These are phyloP conservation scores for Hawksworthiomyces lignivorus DNA, from an alignment of 2,329 filamentous ascomycete species.

Conservation along the genomic window DNA sequence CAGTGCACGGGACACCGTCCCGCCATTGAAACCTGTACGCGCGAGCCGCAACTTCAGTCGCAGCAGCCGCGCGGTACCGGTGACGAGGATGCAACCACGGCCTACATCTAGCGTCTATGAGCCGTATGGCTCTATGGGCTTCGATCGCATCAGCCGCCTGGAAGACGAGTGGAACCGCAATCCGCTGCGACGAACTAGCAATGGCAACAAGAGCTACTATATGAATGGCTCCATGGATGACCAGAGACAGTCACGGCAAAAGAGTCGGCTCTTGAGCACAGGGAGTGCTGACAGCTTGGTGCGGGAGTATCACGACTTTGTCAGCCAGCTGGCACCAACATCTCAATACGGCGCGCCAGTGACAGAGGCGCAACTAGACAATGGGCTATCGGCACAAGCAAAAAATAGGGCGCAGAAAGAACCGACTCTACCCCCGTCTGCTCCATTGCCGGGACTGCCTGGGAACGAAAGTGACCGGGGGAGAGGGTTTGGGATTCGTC, in stretches of 20 bases:
- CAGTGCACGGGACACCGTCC: background rate
- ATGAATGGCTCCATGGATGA: no score
- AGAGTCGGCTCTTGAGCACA: background rate
- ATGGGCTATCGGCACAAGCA: background rate
- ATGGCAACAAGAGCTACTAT: constrained; percentile 5
- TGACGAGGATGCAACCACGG: background rate
- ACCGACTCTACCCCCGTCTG: background rate
- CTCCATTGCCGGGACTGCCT: constrained; percentile 1
- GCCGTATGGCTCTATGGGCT: constrained; percentile 1
- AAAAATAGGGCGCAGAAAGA: background rate
- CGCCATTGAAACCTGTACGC: background rate
- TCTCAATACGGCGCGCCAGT: background rate
- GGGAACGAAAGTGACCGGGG: no score
- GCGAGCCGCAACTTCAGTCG: constrained; percentile 4
- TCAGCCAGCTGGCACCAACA: constrained; percentile 7
- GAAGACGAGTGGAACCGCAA: constrained; percentile 5
- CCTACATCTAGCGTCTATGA: constrained; percentile 8
- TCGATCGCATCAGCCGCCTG: constrained; percentile 6
- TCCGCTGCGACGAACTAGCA: background rate
- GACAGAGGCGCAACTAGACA: background rate
- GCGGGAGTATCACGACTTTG: constrained; percentile 9
- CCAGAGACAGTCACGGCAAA: background rate
- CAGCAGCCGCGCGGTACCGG: background rate
- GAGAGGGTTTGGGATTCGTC: background rate
- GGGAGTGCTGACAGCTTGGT: constrained; percentile 7